Evolutionary conservation across 192 early-diverging fungal genomes (phyloP), one percentile per base, ranked within the genome.

Genomic region (Powellomyces hirtus): DNA sequence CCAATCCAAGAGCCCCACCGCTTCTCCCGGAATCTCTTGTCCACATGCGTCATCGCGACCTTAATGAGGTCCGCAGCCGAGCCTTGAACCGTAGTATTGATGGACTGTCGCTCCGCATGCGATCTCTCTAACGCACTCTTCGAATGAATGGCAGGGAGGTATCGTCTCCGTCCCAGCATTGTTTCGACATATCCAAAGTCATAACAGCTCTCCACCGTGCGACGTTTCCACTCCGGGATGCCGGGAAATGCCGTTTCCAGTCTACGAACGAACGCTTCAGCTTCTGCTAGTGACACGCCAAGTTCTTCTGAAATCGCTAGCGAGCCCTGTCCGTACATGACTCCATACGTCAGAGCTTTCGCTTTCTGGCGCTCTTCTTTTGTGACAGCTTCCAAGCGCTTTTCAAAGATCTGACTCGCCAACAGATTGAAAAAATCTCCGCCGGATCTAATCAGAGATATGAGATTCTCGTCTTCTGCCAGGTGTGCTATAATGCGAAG

Each of bases 31-130:
- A 68, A 68, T 42, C 11, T 27, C 34, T 60, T 60, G 26, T 59
- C 53, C 14, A 60, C 16, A 60, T 55, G 45, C 10, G 34, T 18
- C 64, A 66, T 66, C 7, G 50, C 64, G n/a, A 55, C 50, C 29
- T 66, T 66, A 30, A 63, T 33, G n/a, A 75, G 37, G 38, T 75
- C 74, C 13, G 74, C 74, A 6, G 74, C 74, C 2, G 74, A 75
- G 20, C 74, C 74, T 73, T 75, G 74, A 62, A 75, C 42, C 10
- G 74, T 75, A 2, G 74, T 75, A 56, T 75, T 75, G 14, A 75
- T 31, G 11, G 74, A 75, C 49, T 75, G 74, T 1, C 74, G 62
- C 44, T 75, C 73, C 26, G 74, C 74, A 38, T 77, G 74, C 14
- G 75, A 22, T 37, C 65, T 64, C 30, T 77, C 73, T 18, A 44